Evolutionary conservation across 164 flowering plant genomes (phyloP).

Genomic region (Malania oleifera): DNA sequence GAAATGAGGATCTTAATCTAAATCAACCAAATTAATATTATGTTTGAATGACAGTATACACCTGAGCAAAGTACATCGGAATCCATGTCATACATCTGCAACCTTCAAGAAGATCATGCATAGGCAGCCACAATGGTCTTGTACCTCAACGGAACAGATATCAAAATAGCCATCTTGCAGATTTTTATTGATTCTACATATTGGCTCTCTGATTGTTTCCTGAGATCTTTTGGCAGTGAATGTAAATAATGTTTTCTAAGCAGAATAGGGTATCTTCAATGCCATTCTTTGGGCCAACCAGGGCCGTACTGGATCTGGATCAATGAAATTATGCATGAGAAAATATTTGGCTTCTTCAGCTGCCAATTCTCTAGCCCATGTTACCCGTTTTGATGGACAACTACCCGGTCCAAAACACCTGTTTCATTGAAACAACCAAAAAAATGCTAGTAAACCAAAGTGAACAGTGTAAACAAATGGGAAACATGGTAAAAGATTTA

Average conservation of each 20-base stretch:
- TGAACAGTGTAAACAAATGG: not conserved
- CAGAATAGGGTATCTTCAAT: slow-evolving; percentile 66
- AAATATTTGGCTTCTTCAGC: slow-evolving; percentile 84
- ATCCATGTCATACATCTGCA: too few species aligned
- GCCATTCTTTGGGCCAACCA: slow-evolving; percentile 80
- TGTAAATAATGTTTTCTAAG: slow-evolving; percentile 26
- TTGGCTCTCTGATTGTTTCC: not conserved
- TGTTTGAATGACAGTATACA: too few species aligned
- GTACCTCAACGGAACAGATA: too few species aligned
- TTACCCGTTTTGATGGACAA: slow-evolving; percentile 59
- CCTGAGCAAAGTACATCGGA: too few species aligned
- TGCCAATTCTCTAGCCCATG: slow-evolving; percentile 79
- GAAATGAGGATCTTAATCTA: too few species aligned
- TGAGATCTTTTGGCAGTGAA: not conserved
- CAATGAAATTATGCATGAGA: slow-evolving; percentile 65
- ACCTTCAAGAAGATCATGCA: too few species aligned
- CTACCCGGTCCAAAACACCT: slow-evolving; percentile 93
- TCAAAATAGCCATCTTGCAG: too few species aligned
- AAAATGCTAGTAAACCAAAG: not conserved
- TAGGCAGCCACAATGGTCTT: too few species aligned
- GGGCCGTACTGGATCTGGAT: slow-evolving; percentile 65
- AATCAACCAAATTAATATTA: too few species aligned
- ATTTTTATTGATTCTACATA: not conserved
- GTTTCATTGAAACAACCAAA: slow-evolving; percentile 1
- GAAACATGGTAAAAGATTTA: too few species aligned